A percentile compares a stretch with the other conserved stretches of the same genome.
phyloP scores from a whole-genome alignment of 352 stramenopile genomes.

The Saprolegnia parasitica region DNA sequence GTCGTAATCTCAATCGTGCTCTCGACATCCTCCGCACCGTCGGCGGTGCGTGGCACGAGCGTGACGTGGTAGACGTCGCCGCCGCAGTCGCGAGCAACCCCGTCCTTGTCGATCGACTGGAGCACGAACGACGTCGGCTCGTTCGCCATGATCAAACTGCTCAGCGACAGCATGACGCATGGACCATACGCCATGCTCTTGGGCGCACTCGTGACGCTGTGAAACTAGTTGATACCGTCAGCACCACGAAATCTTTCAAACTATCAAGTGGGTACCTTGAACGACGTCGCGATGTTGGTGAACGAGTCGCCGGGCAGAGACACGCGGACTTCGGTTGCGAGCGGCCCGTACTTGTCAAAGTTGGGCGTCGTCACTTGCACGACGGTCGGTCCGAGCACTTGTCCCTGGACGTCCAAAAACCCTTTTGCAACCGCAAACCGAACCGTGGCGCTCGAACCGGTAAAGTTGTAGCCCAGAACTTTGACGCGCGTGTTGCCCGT shows the following conservation, averaged over 20 bases:
- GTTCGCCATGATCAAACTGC: slow-evolving; percentile 61
- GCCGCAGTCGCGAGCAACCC: slow-evolving; percentile 86
- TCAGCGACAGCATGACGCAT: slow-evolving; percentile 65
- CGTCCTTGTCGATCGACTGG: slow-evolving; percentile 86
- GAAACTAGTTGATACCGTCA: slow-evolving; percentile 49
- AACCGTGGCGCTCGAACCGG: slow-evolving; percentile 72
- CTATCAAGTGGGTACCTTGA: slow-evolving; percentile 42
- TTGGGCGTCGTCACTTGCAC: slow-evolving; percentile 89
- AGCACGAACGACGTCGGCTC: slow-evolving; percentile 87
- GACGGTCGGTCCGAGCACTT: slow-evolving; percentile 78
- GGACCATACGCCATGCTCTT: slow-evolving; percentile 94
- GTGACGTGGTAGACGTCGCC: slow-evolving; percentile 92
- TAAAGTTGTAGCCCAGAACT: slow-evolving; percentile 91
- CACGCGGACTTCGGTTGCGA: slow-evolving; percentile 85
- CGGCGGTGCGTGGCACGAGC: slow-evolving; percentile 36
- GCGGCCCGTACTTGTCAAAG: slow-evolving; percentile 92
- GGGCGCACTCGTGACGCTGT: slow-evolving; percentile 88
- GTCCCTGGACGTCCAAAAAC: slow-evolving; percentile 86
- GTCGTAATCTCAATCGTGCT: slow-evolving; percentile 37
- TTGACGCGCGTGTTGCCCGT: slow-evolving; percentile 89
- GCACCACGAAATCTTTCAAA: not conserved
- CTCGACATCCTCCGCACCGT: slow-evolving; percentile 41
- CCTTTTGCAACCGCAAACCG: slow-evolving; percentile 92
- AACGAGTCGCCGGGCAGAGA: slow-evolving; percentile 88
- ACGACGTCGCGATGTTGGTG: slow-evolving; percentile 85